Conservation (phyloP, 306 rosid species). For the Fragaria iinumae region DNA sequence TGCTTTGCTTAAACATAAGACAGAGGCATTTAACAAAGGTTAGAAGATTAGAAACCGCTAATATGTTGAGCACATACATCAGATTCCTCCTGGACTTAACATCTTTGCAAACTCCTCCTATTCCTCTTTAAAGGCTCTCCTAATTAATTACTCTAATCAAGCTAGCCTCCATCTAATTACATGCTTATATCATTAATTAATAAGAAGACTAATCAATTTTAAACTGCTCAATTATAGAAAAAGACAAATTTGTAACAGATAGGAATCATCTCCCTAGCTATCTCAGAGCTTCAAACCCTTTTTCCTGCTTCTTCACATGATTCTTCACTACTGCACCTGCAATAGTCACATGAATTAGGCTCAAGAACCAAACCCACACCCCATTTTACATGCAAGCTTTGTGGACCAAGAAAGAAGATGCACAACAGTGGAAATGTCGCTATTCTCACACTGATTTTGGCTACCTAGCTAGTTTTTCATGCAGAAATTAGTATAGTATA, state of each 20-base stretch:
- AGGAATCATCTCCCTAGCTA: slow-evolving; percentile 37
- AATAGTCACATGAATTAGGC: slow-evolving; percentile 40
- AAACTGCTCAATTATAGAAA: slow-evolving; percentile 16
- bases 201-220: neutral
- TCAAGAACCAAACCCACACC: slow-evolving; percentile 14
- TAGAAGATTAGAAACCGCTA: slow-evolving; percentile 42
- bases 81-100: slow-evolving; percentile 32
- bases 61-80: slow-evolving; percentile 37
- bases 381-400: slow-evolving; percentile 21
- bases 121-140: slow-evolving; percentile 22
- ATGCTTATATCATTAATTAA: slow-evolving; percentile 28
- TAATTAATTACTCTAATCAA: slow-evolving; percentile 33
- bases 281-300: slow-evolving; percentile 54
- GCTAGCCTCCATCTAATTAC: slow-evolving; percentile 24
- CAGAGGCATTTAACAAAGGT: slow-evolving; percentile 22
- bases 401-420: neutral
- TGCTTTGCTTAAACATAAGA: slow-evolving; percentile 35
- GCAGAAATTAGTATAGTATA: neutral
- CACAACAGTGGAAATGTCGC: neutral
- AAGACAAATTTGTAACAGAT: slow-evolving; percentile 45
- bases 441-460: neutral
- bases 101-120: slow-evolving; percentile 41
- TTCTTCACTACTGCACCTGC: slow-evolving; percentile 69
- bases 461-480: neutral
- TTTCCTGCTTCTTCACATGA: slow-evolving; percentile 63